Base-by-base conservation (phyloP, 2,329 filamentous ascomycete species). In the Colletotrichum falcatum region DNA sequence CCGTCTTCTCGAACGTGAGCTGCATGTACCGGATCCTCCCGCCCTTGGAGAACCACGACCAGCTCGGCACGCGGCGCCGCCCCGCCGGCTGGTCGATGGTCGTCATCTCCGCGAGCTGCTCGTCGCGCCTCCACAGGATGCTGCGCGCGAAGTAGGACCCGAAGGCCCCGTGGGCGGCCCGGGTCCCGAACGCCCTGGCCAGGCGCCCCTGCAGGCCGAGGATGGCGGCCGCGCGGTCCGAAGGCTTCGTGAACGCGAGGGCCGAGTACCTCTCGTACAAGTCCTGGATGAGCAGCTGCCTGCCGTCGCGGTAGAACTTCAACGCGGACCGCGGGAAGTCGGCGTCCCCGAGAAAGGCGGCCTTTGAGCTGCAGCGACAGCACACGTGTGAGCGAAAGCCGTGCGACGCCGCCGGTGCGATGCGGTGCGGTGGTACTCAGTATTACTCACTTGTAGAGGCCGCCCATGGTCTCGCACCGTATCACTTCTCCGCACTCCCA, bases 401-500 rank as follows among this genome's bases (percentile, higher is more conserved):
- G n/a, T n/a, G n/a, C n/a, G n/a, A n/a, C n/a, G n/a, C n/a, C n/a
- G n/a, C n/a, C n/a, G n/a, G n/a, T n/a, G n/a, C n/a, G n/a, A n/a
- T n/a, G n/a, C n/a, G n/a, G n/a, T n/a, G n/a, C n/a, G n/a, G n/a
- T n/a, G n/a, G n/a, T n/a, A n/a, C n/a, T n/a, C n/a, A 37, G 35
- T 12, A 37, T 9, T 39, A 39, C 79, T 74, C 63, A 82, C 81
- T 80, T 82, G 28, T 69, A 66, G 72, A 81, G 78, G 16, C 70
- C 76, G 0, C 73, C 75, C 49, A 82, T 23, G 0, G 77, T 81
- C 54, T 82, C 80, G 42, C 78, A 82, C 1, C 76, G 72, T 0
- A 82, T 75, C 0, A 80, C 77, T 0, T 73, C 58, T 7, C 81
- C 78, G 46, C 82, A 84, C 53, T 82, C 81, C 75, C 77, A 84